Percentiles rank a stretch among this genome's conserved stretches.
Evolutionary conservation across 2,329 filamentous ascomycete species (phyloP).

Genomic region (Plenodomus tracheiphilus): DNA sequence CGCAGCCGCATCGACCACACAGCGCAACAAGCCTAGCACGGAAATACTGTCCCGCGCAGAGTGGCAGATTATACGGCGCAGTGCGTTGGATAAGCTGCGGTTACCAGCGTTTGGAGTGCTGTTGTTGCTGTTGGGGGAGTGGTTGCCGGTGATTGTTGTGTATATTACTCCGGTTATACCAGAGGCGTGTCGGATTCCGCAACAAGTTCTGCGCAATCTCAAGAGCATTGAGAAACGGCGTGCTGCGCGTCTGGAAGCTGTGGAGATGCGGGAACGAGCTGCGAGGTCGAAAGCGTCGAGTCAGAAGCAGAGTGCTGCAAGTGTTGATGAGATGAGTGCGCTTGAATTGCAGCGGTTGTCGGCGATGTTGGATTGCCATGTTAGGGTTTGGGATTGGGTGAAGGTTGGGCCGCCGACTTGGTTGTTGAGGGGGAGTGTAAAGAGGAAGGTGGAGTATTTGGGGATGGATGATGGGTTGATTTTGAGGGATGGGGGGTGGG

Average conservation of each 20-base stretch:
- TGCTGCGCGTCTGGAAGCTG: slow-evolving; percentile 18
- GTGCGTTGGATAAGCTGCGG: slow-evolving; percentile 72
- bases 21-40: slow-evolving; percentile 1
- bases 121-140: slow-evolving; percentile 79
- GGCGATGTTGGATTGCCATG: slow-evolving; percentile 28
- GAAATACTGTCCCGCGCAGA: slow-evolving; percentile 62
- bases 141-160: slow-evolving; percentile 79
- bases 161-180: slow-evolving; percentile 74
- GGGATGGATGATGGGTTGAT: slow-evolving; percentile 73
- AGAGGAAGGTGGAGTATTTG: slow-evolving; percentile 64
- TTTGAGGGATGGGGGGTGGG: slow-evolving; percentile 62
- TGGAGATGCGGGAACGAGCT: slow-evolving; percentile 15
- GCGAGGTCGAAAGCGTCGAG: too few species aligned
- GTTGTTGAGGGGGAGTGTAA: slow-evolving; percentile 60
- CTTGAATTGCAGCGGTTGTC: slow-evolving; percentile 24
- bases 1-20: slow-evolving; percentile 2
- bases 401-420: slow-evolving; percentile 48
- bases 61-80: slow-evolving; percentile 71
- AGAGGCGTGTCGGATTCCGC: slow-evolving; percentile 78
- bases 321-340: slow-evolving; percentile 8
- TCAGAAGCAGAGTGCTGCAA: too few species aligned
- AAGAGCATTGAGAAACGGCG: slow-evolving; percentile 52
- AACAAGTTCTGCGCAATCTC: slow-evolving; percentile 67
- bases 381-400: slow-evolving; percentile 45
- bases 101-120: slow-evolving; percentile 78